A percentile compares a stretch with the other conserved stretches of the same genome.
These are phyloP conservation scores for Beauveria rudraprayagi DNA, from an alignment of 2,329 filamentous ascomycete genomes.

Conservation along the genomic window DNA sequence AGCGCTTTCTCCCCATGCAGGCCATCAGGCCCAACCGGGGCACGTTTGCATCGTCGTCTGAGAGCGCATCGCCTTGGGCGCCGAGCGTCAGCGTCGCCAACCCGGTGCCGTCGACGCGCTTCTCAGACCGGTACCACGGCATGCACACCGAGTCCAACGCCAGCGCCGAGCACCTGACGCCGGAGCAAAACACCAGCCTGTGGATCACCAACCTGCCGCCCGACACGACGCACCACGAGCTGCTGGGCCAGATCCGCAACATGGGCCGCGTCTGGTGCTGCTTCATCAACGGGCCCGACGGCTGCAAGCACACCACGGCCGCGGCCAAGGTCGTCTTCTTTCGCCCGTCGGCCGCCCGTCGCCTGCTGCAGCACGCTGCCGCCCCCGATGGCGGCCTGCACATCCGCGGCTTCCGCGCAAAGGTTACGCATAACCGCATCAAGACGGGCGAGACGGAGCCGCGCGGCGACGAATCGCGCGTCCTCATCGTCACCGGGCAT, in stretches of 20 bases:
- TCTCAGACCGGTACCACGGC: slow-evolving; percentile 29
- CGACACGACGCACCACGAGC: slow-evolving; percentile 31
- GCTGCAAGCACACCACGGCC: slow-evolving; percentile 26
- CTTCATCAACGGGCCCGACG: slow-evolving; percentile 42
- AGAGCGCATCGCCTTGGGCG: not conserved
- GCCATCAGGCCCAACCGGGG: not conserved
- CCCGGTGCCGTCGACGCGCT: slow-evolving; percentile 13
- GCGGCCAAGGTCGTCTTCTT: slow-evolving; percentile 46
- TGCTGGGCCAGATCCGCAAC: slow-evolving; percentile 35
- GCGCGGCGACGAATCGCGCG: slow-evolving; percentile 32
- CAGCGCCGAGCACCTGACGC: slow-evolving; percentile 22
- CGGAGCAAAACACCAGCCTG: slow-evolving; percentile 39
- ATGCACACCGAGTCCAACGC: slow-evolving; percentile 29
- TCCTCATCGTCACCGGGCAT: slow-evolving; percentile 42
- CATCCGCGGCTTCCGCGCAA: slow-evolving; percentile 29
- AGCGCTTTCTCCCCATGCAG: slow-evolving; percentile 1
- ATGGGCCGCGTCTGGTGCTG: slow-evolving; percentile 44
- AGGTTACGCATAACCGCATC: slow-evolving; percentile 41
- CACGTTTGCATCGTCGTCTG: not conserved
- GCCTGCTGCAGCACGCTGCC: slow-evolving; percentile 19
- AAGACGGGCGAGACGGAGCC: slow-evolving; percentile 26
- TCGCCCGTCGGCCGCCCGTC: slow-evolving; percentile 29
- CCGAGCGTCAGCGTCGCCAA: not conserved
- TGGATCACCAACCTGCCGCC: slow-evolving; percentile 46
- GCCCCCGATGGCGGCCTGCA: slow-evolving; percentile 23